phyloP scores from a whole-genome alignment of 768 basidiomycete species.

The Suillus sp. region DNA sequence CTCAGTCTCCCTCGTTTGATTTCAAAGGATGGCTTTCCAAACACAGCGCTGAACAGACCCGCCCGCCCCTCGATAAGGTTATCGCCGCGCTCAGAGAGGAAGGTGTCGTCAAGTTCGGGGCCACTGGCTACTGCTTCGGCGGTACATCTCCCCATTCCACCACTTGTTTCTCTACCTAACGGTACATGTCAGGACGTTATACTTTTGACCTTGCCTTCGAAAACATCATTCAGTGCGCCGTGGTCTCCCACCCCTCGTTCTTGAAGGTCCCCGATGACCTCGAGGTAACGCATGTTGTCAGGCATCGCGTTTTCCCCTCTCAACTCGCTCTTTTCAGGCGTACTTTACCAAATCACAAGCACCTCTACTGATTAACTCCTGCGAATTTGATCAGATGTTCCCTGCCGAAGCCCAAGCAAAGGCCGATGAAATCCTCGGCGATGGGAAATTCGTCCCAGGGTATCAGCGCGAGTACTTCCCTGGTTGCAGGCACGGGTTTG shows the following conservation, averaged over 20 bases:
- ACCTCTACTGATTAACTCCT: conserved; percentile 46
- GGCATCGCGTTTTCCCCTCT: not conserved
- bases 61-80: conserved; percentile 56
- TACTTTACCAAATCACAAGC: conserved; percentile 36
- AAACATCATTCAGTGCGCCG: conserved; percentile 39
- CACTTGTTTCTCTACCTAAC: not conserved
- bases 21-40: conserved; percentile 43
- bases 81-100: conserved; percentile 55
- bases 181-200: conserved; percentile 36
- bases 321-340: conserved; percentile 23
- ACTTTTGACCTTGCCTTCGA: conserved; percentile 48
- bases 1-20: conserved; percentile 38
- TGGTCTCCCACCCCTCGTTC: conserved; percentile 50
- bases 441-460: conserved; percentile 40
- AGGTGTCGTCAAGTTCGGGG: conserved; percentile 60
- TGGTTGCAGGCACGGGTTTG: conserved; percentile 56
- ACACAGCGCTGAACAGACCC: conserved; percentile 44
- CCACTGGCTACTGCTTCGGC: conserved; percentile 72
- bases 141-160: conserved; percentile 36
- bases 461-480: conserved; percentile 52
- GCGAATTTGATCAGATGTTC: conserved; percentile 38
- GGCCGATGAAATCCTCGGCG: conserved; percentile 42
- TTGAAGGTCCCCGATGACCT: conserved; percentile 41
- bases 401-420: conserved; percentile 33
- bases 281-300: conserved; percentile 26